A percentile compares a stretch with the other conserved stretches of the same genome.
Evolutionary conservation across 345 rosid species (phyloP).

Genomic region (Leavenworthia alabamica): DNA sequence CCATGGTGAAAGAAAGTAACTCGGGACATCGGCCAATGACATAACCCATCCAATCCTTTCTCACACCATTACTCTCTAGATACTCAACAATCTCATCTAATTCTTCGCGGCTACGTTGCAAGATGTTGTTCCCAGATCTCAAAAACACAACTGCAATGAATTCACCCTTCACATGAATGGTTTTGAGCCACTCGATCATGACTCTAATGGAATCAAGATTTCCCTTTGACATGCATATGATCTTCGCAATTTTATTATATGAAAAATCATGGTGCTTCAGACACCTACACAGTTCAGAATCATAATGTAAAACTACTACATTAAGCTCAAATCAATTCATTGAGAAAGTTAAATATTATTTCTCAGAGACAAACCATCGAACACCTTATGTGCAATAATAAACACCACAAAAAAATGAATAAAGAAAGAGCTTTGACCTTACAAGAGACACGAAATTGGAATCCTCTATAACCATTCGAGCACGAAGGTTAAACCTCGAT

Average conservation of each 20-base stretch:
- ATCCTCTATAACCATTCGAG: constrained; percentile 49
- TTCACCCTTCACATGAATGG: constrained; percentile 68
- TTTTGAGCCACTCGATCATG: constrained; percentile 63
- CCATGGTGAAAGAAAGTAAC: constrained; percentile 52
- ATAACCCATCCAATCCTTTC: constrained; percentile 83
- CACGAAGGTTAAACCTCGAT: constrained; percentile 54
- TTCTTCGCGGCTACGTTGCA: constrained; percentile 45
- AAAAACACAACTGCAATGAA: constrained; percentile 59
- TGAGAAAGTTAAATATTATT: neutral
- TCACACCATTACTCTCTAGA: constrained; percentile 69
- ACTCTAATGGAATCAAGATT: constrained; percentile 52
- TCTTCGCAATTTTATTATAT: constrained; percentile 67
- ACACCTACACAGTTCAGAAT: constrained; percentile 54
- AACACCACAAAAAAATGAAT: neutral
- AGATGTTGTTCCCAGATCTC: constrained; percentile 55
- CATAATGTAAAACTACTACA: constrained; percentile 1
- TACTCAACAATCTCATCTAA: constrained; percentile 58
- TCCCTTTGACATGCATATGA: constrained; percentile 62
- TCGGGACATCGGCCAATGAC: constrained; percentile 72
- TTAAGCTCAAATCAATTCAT: neutral
- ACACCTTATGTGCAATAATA: constrained; percentile 18
- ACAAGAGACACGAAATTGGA: constrained; percentile 65
- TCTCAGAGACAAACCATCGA: constrained; percentile 8
- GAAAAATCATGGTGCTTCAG: constrained; percentile 76
- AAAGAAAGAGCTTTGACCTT: constrained; percentile 39